A percentile compares a stretch with the other conserved stretches of the same genome.
phyloP scores from a whole-genome alignment of 108 stramenopile species.

The Discostella pseudostelligera region DNA sequence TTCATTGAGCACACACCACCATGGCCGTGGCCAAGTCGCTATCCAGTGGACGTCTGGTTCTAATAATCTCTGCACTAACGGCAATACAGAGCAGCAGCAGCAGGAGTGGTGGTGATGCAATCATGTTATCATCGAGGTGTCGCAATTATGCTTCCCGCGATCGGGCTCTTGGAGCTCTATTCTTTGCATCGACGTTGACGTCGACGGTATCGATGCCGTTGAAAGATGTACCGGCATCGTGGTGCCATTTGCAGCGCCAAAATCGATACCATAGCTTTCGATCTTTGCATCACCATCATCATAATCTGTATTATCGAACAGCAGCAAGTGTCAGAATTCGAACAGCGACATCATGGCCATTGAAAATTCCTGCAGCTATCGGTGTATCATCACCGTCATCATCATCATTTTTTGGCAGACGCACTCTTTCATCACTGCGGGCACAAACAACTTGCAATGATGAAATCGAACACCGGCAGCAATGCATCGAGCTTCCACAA shows the following conservation, averaged over 20 bases:
- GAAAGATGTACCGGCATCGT: too few species aligned
- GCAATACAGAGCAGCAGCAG: neutral
- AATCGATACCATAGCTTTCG: too few species aligned
- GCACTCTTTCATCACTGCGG: neutral
- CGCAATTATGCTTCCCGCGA: neutral
- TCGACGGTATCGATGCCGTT: too few species aligned
- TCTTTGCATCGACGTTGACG: too few species aligned
- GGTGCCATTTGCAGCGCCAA: too few species aligned
- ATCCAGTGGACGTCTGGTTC: neutral
- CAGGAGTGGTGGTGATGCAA: neutral
- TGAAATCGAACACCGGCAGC: neutral
- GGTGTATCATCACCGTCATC: neutral
- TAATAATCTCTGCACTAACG: neutral
- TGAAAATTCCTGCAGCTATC: neutral
- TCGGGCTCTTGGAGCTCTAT: too few species aligned
- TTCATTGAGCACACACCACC: too few species aligned
- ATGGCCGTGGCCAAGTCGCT: too few species aligned
- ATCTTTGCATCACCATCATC: too few species aligned
- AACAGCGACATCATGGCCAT: neutral
- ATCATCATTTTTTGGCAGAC: neutral
- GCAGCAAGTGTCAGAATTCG: neutral
- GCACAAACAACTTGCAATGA: neutral
- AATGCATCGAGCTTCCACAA: constrained; percentile 12
- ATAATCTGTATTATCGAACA: neutral
- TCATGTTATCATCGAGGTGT: neutral